A percentile compares a stretch with the other conserved stretches of the same genome.
These are phyloP conservation scores for Isoetes taiwanensis DNA, from an alignment of 75 land plant genomes.

Conservation along the genomic window DNA sequence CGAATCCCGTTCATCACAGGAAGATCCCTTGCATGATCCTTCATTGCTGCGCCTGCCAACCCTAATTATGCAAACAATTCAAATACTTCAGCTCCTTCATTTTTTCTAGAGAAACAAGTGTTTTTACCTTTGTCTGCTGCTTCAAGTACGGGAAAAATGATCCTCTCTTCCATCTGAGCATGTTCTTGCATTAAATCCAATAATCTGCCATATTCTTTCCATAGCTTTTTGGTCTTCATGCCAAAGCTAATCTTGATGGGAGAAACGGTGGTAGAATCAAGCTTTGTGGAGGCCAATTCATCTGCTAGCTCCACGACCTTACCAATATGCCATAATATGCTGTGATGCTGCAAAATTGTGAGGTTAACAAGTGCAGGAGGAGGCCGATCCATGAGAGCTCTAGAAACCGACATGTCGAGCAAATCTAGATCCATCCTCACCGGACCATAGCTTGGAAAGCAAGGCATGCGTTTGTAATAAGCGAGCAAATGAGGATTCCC, in stretches of 20 bases:
- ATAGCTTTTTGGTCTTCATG: constrained; percentile 43
- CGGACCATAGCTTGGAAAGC: constrained; percentile 22
- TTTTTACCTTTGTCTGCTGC: constrained; percentile 41
- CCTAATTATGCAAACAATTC: too few species aligned
- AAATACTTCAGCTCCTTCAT: too few species aligned
- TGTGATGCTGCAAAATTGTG: constrained; percentile 53
- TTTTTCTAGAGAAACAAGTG: not conserved
- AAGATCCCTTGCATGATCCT: constrained; percentile 59
- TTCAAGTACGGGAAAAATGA: constrained; percentile 59
- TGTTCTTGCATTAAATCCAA: constrained; percentile 74
- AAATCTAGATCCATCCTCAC: constrained; percentile 22
- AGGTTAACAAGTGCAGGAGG: constrained; percentile 35
- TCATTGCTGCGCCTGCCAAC: constrained; percentile 34
- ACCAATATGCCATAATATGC: constrained; percentile 52
- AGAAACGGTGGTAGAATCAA: constrained; percentile 7
- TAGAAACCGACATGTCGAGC: constrained; percentile 13
- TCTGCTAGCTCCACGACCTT: constrained; percentile 42
- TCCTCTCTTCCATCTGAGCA: constrained; percentile 85
- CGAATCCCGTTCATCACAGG: constrained; percentile 80
- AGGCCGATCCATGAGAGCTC: constrained; percentile 11
- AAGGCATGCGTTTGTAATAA: constrained; percentile 22
- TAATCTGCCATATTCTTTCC: constrained; percentile 33
- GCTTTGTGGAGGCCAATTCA: constrained; percentile 34
- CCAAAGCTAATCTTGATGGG: constrained; percentile 29
- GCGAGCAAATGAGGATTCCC: constrained; percentile 9